phyloP scores from a whole-genome alignment of 345 rosid species.

The Microcos paniculata region DNA sequence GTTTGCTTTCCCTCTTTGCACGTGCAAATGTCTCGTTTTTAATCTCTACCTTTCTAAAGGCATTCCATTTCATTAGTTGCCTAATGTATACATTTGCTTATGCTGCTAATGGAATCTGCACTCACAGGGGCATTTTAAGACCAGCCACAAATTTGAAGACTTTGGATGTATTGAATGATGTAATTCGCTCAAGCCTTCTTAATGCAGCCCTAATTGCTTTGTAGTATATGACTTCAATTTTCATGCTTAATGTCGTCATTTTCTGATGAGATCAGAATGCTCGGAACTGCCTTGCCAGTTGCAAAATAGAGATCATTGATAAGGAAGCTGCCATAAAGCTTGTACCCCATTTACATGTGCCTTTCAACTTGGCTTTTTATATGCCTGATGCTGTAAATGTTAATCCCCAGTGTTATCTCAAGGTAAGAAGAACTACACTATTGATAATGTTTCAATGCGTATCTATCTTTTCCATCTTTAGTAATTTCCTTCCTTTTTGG shows the following conservation, averaged over 20 bases:
- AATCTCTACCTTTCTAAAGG: background rate
- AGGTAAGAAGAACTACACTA: conserved; percentile 33
- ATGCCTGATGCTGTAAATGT: conserved; percentile 85
- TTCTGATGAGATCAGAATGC: conserved; percentile 68
- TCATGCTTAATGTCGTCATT: conserved; percentile 8
- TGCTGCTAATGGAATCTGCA: conserved; percentile 1
- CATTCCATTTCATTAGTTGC: background rate
- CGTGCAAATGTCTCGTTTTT: background rate
- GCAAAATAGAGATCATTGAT: conserved; percentile 67
- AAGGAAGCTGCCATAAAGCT: conserved; percentile 53
- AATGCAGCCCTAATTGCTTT: conserved; percentile 10
- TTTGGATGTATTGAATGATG: conserved; percentile 52
- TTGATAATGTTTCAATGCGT: background rate
- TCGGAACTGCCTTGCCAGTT: conserved; percentile 62
- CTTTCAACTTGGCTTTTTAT: conserved; percentile 69
- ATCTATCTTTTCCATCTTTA: background rate
- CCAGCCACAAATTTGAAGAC: conserved; percentile 77
- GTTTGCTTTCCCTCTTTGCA: background rate
- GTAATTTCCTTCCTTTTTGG: conserved; percentile 7
- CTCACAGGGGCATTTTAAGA: conserved; percentile 80
- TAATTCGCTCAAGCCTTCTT: conserved; percentile 35
- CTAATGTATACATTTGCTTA: background rate
- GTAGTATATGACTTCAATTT: background rate
- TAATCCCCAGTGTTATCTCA: conserved; percentile 68
- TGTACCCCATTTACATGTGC: conserved; percentile 57